These are phyloP conservation scores for Cavenderia fasciculata DNA, from an alignment of 78 protist species.

Conservation along the genomic window DNA sequence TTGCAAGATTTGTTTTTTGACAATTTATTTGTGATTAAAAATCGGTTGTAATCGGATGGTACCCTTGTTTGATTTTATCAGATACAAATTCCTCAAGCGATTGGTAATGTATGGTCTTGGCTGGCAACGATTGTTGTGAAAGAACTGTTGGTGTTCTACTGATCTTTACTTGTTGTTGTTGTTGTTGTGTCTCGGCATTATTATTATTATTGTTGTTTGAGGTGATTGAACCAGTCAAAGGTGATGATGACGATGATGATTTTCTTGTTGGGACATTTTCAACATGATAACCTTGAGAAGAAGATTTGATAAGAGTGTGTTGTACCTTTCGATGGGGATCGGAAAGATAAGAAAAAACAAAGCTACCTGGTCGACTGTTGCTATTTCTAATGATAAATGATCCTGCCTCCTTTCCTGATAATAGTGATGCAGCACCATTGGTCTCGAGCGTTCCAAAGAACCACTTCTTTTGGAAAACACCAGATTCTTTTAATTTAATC, in stretches of 20 bases:
- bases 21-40: too few relatives aligned
- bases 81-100: constrained; percentile 56
- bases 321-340: constrained; percentile 42
- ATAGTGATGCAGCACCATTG: constrained; percentile 53
- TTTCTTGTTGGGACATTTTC: constrained; percentile 64
- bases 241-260: constrained; percentile 12
- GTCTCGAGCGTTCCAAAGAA: constrained; percentile 74
- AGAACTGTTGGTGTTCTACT: constrained; percentile 1
- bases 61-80: constrained; percentile 70
- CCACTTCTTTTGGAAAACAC: constrained; percentile 74
- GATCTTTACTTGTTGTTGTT: not conserved
- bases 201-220: too few relatives aligned
- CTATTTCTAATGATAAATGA: constrained; percentile 59
- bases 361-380: constrained; percentile 62
- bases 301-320: constrained; percentile 50
- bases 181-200: too few relatives aligned
- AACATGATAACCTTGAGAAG: constrained; percentile 45
- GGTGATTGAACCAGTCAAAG: too few relatives aligned
- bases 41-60: constrained; percentile 51
- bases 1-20: too few relatives aligned
- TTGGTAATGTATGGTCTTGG: not conserved
- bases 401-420: constrained; percentile 45
- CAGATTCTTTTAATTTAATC: constrained; percentile 39
- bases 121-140: not conserved
- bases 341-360: constrained; percentile 65